phyloP scores from a whole-genome alignment of 352 stramenopile species.

The Phytopythium ostracodes region DNA sequence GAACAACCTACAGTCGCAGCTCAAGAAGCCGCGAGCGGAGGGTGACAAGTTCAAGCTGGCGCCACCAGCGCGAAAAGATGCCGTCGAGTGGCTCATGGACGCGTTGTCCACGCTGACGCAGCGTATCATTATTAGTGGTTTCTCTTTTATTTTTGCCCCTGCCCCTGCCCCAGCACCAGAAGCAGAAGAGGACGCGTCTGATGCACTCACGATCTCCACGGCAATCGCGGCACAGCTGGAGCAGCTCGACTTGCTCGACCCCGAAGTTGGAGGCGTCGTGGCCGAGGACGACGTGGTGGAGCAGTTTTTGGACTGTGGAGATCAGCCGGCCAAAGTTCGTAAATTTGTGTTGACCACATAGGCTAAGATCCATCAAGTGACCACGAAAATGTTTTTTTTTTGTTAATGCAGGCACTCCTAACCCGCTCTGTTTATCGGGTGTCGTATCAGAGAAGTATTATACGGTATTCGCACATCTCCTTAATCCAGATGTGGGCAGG shows the following conservation, averaged over 20 bases:
- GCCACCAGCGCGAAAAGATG: neutral
- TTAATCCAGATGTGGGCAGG: too few relatives aligned
- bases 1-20: too few relatives aligned
- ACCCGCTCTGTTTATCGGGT: neutral
- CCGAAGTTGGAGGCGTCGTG: neutral
- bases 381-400: neutral
- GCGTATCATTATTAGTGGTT: neutral
- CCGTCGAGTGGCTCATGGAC: neutral
- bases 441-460: conserved; percentile 2
- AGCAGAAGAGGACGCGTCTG: neutral
- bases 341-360: neutral
- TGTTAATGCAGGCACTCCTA: neutral
- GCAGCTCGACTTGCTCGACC: neutral
- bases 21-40: neutral
- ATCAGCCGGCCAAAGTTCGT: neutral
- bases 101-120: neutral
- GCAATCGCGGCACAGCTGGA: neutral
- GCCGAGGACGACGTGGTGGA: neutral
- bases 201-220: neutral
- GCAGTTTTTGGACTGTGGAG: neutral
- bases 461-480: too few relatives aligned
- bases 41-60: neutral
- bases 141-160: neutral
- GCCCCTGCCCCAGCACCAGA: too few relatives aligned
- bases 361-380: neutral